Evolutionary conservation across 768 basidiomycete genomes (phyloP).

Genomic region (Boletus rubropictus): DNA sequence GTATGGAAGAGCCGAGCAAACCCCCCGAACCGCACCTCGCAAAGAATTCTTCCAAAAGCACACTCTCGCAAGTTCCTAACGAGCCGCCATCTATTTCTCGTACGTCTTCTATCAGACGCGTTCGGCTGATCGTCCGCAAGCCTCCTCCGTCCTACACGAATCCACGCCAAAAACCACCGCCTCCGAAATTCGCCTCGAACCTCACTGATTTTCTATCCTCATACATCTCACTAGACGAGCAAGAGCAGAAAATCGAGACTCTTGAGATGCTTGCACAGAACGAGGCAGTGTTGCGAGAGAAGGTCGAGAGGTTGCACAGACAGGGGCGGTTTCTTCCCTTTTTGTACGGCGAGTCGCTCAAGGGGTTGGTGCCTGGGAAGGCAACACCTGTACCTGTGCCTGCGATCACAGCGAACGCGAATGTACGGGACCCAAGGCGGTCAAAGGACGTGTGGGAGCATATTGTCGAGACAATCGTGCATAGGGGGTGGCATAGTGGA

Average conservation of each 20-base stretch:
- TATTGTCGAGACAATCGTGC: constrained; percentile 44
- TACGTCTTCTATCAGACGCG: constrained; percentile 45
- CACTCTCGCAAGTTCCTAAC: neutral
- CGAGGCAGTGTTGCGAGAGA: constrained; percentile 42
- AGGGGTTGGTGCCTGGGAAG: constrained; percentile 4
- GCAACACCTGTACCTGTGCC: constrained; percentile 1
- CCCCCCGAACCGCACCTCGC: constrained; percentile 1
- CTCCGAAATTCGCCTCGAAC: constrained; percentile 47
- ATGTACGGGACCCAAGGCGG: constrained; percentile 23
- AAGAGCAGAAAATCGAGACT: constrained; percentile 39
- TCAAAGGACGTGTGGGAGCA: constrained; percentile 52
- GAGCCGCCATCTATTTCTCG: constrained; percentile 7
- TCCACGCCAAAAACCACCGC: constrained; percentile 60
- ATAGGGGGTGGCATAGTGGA: constrained; percentile 16
- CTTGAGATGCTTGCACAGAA: constrained; percentile 35
- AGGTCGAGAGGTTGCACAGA: constrained; percentile 38
- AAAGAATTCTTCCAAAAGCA: neutral
- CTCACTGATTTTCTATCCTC: constrained; percentile 55
- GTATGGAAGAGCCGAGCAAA: constrained; percentile 15
- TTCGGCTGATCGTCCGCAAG: constrained; percentile 59
- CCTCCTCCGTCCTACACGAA: constrained; percentile 58
- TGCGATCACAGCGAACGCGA: constrained; percentile 13
- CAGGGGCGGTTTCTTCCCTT: constrained; percentile 44
- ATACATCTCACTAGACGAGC: constrained; percentile 49
- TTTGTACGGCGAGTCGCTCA: constrained; percentile 29